Percentiles rank a stretch among this genome's conserved stretches.
These are phyloP conservation scores for Penicillium nucicola DNA, from an alignment of 495 filamentous ascomycete genomes.

Conservation along the genomic window DNA sequence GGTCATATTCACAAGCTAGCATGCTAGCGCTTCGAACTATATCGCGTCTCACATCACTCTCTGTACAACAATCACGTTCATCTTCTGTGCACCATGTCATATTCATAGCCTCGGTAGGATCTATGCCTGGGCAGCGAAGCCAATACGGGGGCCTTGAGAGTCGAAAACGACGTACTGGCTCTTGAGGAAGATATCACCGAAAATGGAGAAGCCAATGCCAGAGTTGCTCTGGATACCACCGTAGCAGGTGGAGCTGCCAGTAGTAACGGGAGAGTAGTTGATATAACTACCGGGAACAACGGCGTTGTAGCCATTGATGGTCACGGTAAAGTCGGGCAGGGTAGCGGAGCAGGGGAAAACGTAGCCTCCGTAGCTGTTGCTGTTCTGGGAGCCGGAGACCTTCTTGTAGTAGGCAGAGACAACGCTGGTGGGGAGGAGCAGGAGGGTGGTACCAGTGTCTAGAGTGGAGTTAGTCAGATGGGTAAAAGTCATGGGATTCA, in stretches of 20 bases:
- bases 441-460: conserved; percentile 71
- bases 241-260: conserved; percentile 52
- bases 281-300: conserved; percentile 43
- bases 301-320: conserved; percentile 45
- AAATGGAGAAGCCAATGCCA: conserved; percentile 65
- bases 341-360: conserved; percentile 60
- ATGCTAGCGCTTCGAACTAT: conserved; percentile 3
- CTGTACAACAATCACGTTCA: conserved; percentile 1
- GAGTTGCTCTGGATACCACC: conserved; percentile 63
- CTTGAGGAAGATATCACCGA: conserved; percentile 78
- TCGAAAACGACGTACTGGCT: conserved; percentile 77
- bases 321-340: conserved; percentile 61
- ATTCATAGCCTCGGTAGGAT: conserved; percentile 5
- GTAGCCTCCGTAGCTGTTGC: conserved; percentile 56
- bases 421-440: conserved; percentile 56
- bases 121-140: conserved; percentile 54
- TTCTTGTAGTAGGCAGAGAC: conserved; percentile 62
- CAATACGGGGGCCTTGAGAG: conserved; percentile 51
- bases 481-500: too few relatives aligned
- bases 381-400: conserved; percentile 50
- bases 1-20: conserved; percentile 10
- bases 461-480: background rate
- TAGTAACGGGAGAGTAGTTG: conserved; percentile 40
- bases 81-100: background rate
- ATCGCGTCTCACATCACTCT: background rate